Evolutionary conservation across 2,329 filamentous ascomycete genomes (phyloP), one percentile per base, ranked within the genome.

Genomic region (Calonectria leucothoes): DNA sequence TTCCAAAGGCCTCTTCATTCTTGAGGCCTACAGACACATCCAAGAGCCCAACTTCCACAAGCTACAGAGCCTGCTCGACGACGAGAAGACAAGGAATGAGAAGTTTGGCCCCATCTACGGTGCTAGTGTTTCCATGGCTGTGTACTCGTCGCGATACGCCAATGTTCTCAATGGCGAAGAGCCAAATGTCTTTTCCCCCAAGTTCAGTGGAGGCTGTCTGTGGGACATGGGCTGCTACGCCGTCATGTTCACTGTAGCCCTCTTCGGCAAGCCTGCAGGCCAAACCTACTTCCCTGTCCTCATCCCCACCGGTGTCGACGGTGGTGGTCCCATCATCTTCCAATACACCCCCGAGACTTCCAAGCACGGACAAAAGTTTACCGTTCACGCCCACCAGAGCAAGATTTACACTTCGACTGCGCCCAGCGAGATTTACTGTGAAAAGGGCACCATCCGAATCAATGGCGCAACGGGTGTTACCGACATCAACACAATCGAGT

Each of bases 171-270:
- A 76, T 2, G 31, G 48, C n/a, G 65, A 75, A 7, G 33, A 77
- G 4, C 74, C 75, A 3, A 77, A 77, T 10, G 76, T 77, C 2
- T 64, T 74, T 2, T 77, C 76, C 0, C 72, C 49, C 17, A 76
- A 73, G 11, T 73, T 77, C 7, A 77, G 76, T 3, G 76, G 76
- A 6, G 76, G 76, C 2, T 69, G 66, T 15, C 25, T 77, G 0
- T 77, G 76, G 76, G 76, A 77, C 29, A 77, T 77, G 76, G 76
- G 76, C 0, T 77, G 76, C 3, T 77, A 77, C 27, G 66, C 66
- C 12, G 76, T 77, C 42, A 77, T 76, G 39, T 77, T 77, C 1
- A 64, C 76, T 1, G 25, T 77, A 0, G 59, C 76, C 0, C 76
- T 77, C 2, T 77, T 77, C 2, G 76, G 76, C 1, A 71, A 49